Percentiles rank a stretch among this genome's conserved stretches.
Evolutionary conservation across 2,329 filamentous ascomycete species (phyloP).

Genomic region (Botrytis tulipae): DNA sequence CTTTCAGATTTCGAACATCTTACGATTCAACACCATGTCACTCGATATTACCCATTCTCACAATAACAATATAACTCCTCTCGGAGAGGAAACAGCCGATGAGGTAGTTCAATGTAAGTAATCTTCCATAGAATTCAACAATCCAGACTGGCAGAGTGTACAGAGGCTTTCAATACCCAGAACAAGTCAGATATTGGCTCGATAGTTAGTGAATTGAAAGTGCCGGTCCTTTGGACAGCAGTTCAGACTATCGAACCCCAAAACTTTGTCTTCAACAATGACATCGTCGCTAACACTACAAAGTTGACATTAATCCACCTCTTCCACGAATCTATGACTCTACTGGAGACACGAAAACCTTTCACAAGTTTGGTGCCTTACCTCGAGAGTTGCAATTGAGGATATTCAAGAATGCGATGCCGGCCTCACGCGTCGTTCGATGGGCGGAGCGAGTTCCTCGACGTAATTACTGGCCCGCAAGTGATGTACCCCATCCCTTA

Average conservation of each 20-base stretch:
- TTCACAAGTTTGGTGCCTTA: background rate
- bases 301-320: background rate
- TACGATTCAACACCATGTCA: background rate
- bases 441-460: background rate
- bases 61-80: background rate
- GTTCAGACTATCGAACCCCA: background rate
- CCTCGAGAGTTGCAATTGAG: background rate
- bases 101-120: background rate
- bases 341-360: background rate
- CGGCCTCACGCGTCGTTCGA: background rate
- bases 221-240: background rate
- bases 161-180: background rate
- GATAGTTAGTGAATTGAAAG: background rate
- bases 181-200: background rate
- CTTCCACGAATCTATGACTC: background rate
- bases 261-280: background rate
- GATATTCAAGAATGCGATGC: background rate
- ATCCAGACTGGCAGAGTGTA: background rate
- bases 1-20: background rate
- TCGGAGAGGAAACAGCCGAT: background rate
- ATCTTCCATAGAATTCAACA: too few relatives aligned
- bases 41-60: fast-evolving
- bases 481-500: too few relatives aligned
- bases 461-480: too few relatives aligned
- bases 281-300: fast-evolving